A percentile compares a stretch with the other conserved stretches of the same genome.
phyloP scores from a whole-genome alignment of 2,329 filamentous ascomycete genomes.

The Penicillium verrucosum region DNA sequence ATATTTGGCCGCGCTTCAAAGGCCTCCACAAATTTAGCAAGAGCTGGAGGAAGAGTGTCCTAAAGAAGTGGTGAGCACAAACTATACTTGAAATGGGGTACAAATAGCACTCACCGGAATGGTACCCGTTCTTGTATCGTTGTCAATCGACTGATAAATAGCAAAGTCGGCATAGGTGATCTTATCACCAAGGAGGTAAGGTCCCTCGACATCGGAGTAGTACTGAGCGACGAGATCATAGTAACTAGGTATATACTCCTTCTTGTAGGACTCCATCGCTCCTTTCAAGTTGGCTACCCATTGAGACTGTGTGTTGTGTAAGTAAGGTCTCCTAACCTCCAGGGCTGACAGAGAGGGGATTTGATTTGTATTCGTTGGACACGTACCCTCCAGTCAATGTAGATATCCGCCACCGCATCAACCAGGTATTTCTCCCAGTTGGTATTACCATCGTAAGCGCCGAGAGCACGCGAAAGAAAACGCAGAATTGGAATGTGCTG shows the following conservation, averaged over 20 bases:
- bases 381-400: neutral
- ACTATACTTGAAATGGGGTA: neutral
- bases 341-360: neutral
- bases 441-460: neutral
- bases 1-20: constrained; percentile 16
- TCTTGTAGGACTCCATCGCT: neutral
- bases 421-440: neutral
- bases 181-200: constrained; percentile 38
- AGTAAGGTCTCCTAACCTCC: neutral
- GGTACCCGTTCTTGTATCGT: constrained; percentile 33
- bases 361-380: neutral
- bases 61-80: neutral
- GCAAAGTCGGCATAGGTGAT: constrained; percentile 43
- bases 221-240: neutral
- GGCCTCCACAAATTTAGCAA: constrained; percentile 11
- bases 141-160: constrained; percentile 41
- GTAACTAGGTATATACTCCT: neutral
- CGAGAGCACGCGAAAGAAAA: neutral
- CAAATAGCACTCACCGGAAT: constrained; percentile 26
- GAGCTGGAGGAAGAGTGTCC: constrained; percentile 11
- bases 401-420: neutral
- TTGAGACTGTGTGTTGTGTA: neutral
- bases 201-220: constrained; percentile 24
- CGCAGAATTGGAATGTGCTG: neutral
- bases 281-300: neutral